These are phyloP conservation scores for Fomitopsis betulina DNA, from an alignment of 1,284 basidiomycete genomes.

Conservation along the genomic window DNA sequence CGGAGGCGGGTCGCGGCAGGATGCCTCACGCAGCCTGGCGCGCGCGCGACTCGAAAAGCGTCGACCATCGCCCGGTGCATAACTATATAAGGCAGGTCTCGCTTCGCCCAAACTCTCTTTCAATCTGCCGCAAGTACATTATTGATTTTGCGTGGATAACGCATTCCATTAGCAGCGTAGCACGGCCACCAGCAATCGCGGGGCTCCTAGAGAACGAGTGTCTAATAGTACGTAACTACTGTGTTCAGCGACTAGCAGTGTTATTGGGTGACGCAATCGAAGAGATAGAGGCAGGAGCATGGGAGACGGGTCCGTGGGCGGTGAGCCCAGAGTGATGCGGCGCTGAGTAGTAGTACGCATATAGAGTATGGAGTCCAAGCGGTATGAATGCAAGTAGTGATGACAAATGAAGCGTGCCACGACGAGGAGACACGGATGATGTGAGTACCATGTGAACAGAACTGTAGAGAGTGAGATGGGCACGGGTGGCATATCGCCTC, in stretches of 20 bases:
- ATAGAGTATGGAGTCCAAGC: constrained; percentile 6
- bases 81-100: not conserved
- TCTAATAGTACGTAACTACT: not conserved
- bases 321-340: not conserved
- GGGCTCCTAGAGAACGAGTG: not conserved
- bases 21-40: not conserved
- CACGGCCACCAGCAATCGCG: not conserved
- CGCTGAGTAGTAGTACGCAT: constrained; percentile 1
- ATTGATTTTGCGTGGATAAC: not conserved
- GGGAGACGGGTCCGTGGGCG: not conserved
- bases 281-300: not conserved
- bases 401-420: constrained; percentile 4
- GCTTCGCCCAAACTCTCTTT: not conserved
- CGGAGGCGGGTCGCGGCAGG: not conserved
- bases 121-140: no score
- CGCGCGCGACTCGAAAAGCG: not conserved
- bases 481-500: constrained; percentile 8
- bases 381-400: constrained; percentile 4
- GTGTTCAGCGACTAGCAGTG: not conserved
- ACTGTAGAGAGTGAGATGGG: not conserved
- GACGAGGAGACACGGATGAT: not conserved
- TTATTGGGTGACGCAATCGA: not conserved
- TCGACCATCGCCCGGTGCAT: not conserved
- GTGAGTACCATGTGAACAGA: not conserved
- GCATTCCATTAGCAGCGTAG: not conserved